phyloP scores from a whole-genome alignment of 2,329 filamentous ascomycete genomes.

The Paecilomyces dactylethromorphus region DNA sequence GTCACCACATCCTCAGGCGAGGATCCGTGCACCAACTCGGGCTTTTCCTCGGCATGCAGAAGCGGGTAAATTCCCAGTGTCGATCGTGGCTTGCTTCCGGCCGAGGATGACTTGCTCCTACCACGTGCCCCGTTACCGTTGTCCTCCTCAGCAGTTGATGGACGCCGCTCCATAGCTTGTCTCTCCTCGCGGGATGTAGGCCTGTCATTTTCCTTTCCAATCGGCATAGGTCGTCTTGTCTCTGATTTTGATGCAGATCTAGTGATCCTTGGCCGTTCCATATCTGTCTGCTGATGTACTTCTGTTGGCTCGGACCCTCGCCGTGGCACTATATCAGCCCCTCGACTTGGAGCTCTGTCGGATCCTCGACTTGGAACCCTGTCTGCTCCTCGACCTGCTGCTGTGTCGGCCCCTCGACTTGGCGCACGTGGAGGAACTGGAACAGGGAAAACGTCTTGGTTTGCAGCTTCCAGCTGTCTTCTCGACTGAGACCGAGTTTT shows the following conservation, averaged over 20 bases:
- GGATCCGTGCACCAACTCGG: slow-evolving; percentile 30
- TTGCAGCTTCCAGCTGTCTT: slow-evolving; percentile 24
- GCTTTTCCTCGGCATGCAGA: slow-evolving; percentile 31
- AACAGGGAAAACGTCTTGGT: slow-evolving; percentile 11
- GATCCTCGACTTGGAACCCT: background rate
- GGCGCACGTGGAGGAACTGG: background rate
- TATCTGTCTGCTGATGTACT: slow-evolving; percentile 1
- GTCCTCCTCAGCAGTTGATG: background rate
- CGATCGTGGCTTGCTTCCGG: slow-evolving; percentile 24
- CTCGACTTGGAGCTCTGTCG: background rate
- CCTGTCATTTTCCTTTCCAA: background rate
- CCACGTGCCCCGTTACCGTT: slow-evolving; percentile 1
- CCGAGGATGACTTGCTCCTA: slow-evolving; percentile 18
- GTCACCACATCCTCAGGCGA: slow-evolving; percentile 33
- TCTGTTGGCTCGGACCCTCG: slow-evolving; percentile 5
- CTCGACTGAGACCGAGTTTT: slow-evolving; percentile 38
- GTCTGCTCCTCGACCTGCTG: background rate
- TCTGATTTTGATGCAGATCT: background rate
- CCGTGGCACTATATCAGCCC: background rate
- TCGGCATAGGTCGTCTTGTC: background rate
- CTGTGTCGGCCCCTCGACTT: background rate
- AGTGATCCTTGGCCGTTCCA: background rate
- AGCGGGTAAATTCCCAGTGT: slow-evolving; percentile 29
- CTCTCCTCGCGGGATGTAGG: background rate
- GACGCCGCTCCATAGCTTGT: background rate